Evolutionary conservation across 176 grass and related monocot genomes (phyloP).

Genomic region (Saccharum spontaneum): DNA sequence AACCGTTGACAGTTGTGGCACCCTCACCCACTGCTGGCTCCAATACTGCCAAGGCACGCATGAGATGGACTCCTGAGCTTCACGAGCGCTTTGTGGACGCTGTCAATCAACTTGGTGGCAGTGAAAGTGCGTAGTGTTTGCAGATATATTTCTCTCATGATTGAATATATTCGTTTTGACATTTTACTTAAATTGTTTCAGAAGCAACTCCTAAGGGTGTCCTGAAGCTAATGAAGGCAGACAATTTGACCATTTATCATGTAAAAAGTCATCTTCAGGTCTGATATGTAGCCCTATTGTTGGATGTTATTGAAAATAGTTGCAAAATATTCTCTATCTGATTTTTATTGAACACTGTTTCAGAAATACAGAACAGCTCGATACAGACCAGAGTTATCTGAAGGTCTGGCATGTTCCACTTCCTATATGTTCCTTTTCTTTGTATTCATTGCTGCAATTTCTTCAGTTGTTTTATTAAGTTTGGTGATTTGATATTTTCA

Average conservation of each 20-base stretch:
- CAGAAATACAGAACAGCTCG: slow-evolving; percentile 99
- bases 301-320: not conserved
- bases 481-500: slow-evolving; percentile 35
- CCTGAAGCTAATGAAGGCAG: slow-evolving; percentile 97
- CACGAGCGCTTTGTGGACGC: slow-evolving; percentile 95
- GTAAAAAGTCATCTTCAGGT: slow-evolving; percentile 99
- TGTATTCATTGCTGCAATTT: not conserved
- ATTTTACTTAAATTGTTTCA: slow-evolving; percentile 44
- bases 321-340: slow-evolving; percentile 23
- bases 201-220: slow-evolving; percentile 99
- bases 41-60: slow-evolving; percentile 67
- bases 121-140: slow-evolving; percentile 77
- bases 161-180: slow-evolving; percentile 5
- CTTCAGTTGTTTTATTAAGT: slow-evolving; percentile 10
- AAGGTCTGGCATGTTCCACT: slow-evolving; percentile 56
- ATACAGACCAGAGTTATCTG: slow-evolving; percentile 84
- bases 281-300: slow-evolving; percentile 10
- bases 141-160: not conserved
- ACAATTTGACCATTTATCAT: slow-evolving; percentile 99
- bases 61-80: slow-evolving; percentile 98
- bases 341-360: slow-evolving; percentile 31
- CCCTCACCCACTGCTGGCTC: slow-evolving; percentile 49
- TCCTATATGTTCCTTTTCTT: not conserved
- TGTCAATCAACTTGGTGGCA: slow-evolving; percentile 91
- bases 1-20: slow-evolving; percentile 45